Conservation (phyloP, 306 rosid species). For the Luffa acutangula region DNA sequence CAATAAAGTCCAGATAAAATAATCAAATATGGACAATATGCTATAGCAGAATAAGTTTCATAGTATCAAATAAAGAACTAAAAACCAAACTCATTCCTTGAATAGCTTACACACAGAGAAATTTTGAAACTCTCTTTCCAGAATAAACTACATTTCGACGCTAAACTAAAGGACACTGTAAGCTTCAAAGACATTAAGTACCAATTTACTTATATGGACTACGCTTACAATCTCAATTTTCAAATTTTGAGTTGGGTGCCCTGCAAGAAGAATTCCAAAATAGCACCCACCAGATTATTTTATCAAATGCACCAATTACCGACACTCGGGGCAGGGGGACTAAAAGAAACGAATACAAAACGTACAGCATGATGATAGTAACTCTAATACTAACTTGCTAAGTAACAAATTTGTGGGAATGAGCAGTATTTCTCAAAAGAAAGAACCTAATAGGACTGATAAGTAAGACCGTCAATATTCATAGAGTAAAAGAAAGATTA, state of each 20-base stretch:
- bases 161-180: not conserved
- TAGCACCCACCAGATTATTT: not conserved
- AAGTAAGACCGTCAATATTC: not conserved
- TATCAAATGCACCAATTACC: not conserved
- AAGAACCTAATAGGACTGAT: not conserved
- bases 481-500: constrained; percentile 9
- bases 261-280: not conserved
- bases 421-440: not conserved
- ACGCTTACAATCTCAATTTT: not conserved
- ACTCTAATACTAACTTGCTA: not conserved
- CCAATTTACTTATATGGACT: not conserved
- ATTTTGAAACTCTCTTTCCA: not conserved
- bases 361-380: not conserved
- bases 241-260: not conserved
- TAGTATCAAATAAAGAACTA: not conserved
- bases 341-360: not conserved
- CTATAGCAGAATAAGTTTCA: not conserved
- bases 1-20: not conserved
- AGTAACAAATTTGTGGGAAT: not conserved
- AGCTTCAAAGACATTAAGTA: not conserved
- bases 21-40: not conserved
- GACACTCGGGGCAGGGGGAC: not conserved
- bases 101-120: not conserved
- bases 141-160: not conserved
- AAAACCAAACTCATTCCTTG: not conserved